A percentile compares a stretch with the other conserved stretches of the same genome.
Conservation (phyloP, 441 rosid species). For the Brassica balearica region DNA sequence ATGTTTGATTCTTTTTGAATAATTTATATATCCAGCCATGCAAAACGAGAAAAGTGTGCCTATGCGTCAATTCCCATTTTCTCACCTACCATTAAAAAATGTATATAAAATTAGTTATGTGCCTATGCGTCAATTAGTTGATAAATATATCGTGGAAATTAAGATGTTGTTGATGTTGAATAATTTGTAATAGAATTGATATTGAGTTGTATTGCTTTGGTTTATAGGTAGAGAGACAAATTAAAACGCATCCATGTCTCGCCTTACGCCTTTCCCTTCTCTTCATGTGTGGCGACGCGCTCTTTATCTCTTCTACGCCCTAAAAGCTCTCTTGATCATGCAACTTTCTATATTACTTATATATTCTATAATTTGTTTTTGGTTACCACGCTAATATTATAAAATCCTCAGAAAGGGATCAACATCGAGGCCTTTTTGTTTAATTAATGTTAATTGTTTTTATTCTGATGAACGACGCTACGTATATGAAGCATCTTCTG, state of each 20-base stretch:
- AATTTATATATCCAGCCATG: slow-evolving; percentile 24
- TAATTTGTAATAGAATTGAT: slow-evolving; percentile 13
- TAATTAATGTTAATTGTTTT: slow-evolving; percentile 23
- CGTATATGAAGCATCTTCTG: slow-evolving; percentile 42
- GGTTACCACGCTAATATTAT: slow-evolving; percentile 12
- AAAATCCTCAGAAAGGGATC: slow-evolving; percentile 41
- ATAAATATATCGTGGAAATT: neutral
- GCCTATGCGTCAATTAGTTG: neutral
- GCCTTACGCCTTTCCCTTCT: slow-evolving; percentile 27
- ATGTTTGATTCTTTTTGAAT: slow-evolving; percentile 8
- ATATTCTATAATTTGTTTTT: neutral
- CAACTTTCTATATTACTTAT: slow-evolving; percentile 25
- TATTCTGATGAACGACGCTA: slow-evolving; percentile 41
- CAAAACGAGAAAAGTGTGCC: slow-evolving; percentile 28
- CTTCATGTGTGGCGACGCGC: slow-evolving; percentile 36
- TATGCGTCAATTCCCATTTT: slow-evolving; percentile 26
- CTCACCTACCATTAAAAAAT: neutral
- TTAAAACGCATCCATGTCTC: slow-evolving; percentile 36
- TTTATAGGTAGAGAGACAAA: slow-evolving; percentile 37
- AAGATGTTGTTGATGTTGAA: neutral
- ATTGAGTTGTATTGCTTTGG: slow-evolving; percentile 32
- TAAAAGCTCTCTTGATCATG: slow-evolving; percentile 42
- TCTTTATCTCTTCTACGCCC: slow-evolving; percentile 36
- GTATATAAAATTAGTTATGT: neutral
- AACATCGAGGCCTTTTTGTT: slow-evolving; percentile 43